These are phyloP conservation scores for Ilex paraguariensis DNA, from an alignment of 305 asterid species.

Conservation along the genomic window DNA sequence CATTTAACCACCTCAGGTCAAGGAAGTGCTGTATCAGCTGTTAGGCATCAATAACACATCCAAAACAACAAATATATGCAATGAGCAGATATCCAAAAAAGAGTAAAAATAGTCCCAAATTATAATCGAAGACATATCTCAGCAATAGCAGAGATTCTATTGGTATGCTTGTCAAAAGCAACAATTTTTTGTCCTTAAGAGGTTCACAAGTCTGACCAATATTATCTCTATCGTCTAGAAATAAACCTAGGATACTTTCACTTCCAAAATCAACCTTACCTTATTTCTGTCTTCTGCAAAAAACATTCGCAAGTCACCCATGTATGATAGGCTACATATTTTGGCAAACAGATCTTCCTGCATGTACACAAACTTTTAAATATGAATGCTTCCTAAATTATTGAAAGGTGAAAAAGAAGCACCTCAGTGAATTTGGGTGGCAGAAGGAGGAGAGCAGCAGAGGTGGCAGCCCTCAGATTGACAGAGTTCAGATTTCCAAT, in stretches of 20 bases:
- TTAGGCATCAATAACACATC: neutral
- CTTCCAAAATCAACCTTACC: conserved; percentile 25
- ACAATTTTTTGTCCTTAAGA: too few relatives aligned
- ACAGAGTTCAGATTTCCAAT: conserved; percentile 48
- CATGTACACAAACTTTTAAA: conserved; percentile 21
- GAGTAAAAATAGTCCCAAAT: too few relatives aligned
- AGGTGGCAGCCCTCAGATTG: conserved; percentile 63
- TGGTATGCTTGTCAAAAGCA: too few relatives aligned
- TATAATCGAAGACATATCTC: too few relatives aligned
- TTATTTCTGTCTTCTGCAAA: conserved; percentile 85
- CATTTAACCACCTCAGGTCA: conserved; percentile 12
- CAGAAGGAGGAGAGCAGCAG: conserved; percentile 84
- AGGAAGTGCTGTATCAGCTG: conserved; percentile 2
- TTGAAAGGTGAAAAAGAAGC: conserved; percentile 19
- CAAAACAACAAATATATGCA: too few relatives aligned
- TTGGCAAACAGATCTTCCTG: conserved; percentile 78
- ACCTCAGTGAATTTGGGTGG: conserved; percentile 80
- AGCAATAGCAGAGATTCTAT: too few relatives aligned
- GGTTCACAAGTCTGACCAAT: too few relatives aligned
- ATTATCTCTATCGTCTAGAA: too few relatives aligned
- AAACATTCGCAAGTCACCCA: conserved; percentile 79
- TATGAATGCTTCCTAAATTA: conserved; percentile 4
- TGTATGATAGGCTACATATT: conserved; percentile 75
- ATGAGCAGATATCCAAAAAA: too few relatives aligned
- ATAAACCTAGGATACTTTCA: too few relatives aligned